Base-by-base conservation (phyloP, 2,329 filamentous ascomycete species). In the Zymoseptoria ardabiliae region DNA sequence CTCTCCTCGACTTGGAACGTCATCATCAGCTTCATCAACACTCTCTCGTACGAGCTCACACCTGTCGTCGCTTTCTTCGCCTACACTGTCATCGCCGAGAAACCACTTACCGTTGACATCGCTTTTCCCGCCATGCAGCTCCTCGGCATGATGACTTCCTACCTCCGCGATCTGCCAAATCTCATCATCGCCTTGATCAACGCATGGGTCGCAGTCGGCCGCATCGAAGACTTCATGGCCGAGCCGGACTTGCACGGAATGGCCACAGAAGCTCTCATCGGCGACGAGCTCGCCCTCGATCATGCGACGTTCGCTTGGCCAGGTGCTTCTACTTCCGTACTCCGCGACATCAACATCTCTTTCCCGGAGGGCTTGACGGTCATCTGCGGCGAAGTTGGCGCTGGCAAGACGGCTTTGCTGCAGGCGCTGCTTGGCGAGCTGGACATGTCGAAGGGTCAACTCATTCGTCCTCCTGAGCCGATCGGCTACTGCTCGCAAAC, bases 71-170 rank as follows among this genome's bases (percentile, higher is more conserved):
- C 88, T 1, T 91, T 96, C 66, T 90, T 86, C 65, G 86, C 90
- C 0, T 96, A 91, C 71, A 94, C 91, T 0, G 80, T 87, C 10
- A 72, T 92, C 48, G 85, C 88, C 4, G 83, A 84, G 0, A 79
- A 83, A 53, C 82, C 85, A 0, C 75, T 96, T 8, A 85, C 85
- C 0, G 85, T 96, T 41, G 89, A 96, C 61, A 80, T 96, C 23
- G 91, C 91, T 9, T 96, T 96, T 72, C 91, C 91, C 0, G 91
- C 91, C 0, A 78, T 96, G 2, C 87, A 92, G 61, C 79, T 96
- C 0, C 96, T 96, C 68, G 78, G 79, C 1, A 84, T 93, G 77
- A 77, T 96, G 10, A 88, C 93, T 66, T 79, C 76, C 1, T 89
- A 85, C 61, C 77, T 96, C 54, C 85, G 86, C 58, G 88, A 91